phyloP scores from a whole-genome alignment of 257 asterid species.

The Osmanthus fragrans region DNA sequence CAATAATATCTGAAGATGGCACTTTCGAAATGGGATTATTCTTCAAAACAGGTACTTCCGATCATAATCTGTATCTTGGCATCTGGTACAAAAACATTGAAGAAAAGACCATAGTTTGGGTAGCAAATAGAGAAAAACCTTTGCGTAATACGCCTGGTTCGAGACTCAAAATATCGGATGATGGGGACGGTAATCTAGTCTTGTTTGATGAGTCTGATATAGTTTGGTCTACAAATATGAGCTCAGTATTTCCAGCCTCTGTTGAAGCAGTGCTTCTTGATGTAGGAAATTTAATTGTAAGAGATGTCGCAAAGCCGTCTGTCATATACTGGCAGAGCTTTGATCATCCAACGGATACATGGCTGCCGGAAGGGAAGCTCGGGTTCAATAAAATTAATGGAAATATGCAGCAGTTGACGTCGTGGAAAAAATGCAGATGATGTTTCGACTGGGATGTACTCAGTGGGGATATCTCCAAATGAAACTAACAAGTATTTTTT shows the following conservation, averaged over 20 bases:
- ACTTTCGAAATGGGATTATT: conserved; percentile 48
- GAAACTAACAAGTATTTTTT: background rate
- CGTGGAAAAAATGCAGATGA: conserved; percentile 39
- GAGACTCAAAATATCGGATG: conserved; percentile 6
- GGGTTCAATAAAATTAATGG: conserved; percentile 26
- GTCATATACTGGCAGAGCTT: conserved; percentile 38
- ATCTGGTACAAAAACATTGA: conserved; percentile 36
- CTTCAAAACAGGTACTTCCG: conserved; percentile 4
- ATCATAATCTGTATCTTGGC: conserved; percentile 26
- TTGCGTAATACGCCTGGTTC: background rate
- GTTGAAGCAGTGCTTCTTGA: conserved; percentile 25
- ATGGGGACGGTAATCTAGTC: conserved; percentile 32
- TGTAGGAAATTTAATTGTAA: conserved; percentile 33
- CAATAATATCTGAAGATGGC: conserved; percentile 33
- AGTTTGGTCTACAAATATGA: conserved; percentile 37
- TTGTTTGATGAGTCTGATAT: conserved; percentile 19
- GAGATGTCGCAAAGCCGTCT: conserved; percentile 21
- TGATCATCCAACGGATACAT: conserved; percentile 42
- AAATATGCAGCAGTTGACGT: conserved; percentile 22
- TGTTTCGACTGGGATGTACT: conserved; percentile 40
- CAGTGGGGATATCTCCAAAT: conserved; percentile 17
- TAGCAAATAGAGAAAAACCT: conserved; percentile 39
- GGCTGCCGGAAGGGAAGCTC: conserved; percentile 38
- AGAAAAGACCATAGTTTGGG: conserved; percentile 33
- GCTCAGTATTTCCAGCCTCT: background rate